Conservation (phyloP, 2,329 filamentous ascomycete species). For the Sporothrix brunneoviolacea region DNA sequence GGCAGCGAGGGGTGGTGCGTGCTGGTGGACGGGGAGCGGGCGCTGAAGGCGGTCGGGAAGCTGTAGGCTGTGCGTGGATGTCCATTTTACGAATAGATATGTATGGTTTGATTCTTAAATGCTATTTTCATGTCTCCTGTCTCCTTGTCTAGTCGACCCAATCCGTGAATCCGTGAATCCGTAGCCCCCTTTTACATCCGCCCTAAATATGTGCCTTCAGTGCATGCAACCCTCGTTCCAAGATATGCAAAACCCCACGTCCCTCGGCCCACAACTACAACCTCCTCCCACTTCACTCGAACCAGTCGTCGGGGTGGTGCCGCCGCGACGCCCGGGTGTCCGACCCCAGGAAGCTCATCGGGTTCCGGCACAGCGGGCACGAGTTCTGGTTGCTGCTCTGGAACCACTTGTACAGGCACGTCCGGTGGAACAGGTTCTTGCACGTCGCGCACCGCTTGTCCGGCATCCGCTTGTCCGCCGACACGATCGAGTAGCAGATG, state of each 20-base stretch:
- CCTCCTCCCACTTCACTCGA: not conserved
- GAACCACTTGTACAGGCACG: constrained; percentile 96
- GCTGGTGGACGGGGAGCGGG: constrained; percentile 71
- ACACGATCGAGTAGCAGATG: constrained; percentile 94
- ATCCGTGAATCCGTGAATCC: too few relatives aligned
- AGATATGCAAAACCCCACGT: too few relatives aligned
- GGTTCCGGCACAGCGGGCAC: constrained; percentile 87
- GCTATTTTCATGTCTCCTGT: too few relatives aligned
- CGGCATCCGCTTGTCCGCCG: constrained; percentile 78
- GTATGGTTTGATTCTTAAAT: too few relatives aligned
- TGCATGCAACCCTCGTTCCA: too few relatives aligned
- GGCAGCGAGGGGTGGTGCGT: constrained; percentile 81
- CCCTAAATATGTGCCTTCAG: too few relatives aligned
- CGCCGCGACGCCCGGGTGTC: constrained; percentile 1
- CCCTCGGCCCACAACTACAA: too few relatives aligned
- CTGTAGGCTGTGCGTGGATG: constrained; percentile 21
- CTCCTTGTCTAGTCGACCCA: too few relatives aligned
- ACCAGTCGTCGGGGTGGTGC: not conserved
- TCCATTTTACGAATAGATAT: too few relatives aligned
- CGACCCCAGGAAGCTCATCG: constrained; percentile 54
- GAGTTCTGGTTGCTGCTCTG: constrained; percentile 85
- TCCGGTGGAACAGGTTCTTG: constrained; percentile 86
- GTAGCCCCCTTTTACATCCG: too few relatives aligned
- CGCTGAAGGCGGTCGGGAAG: constrained; percentile 50
- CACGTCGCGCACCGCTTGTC: constrained; percentile 90